These are phyloP conservation scores for Leptodontidium sp. DNA, from an alignment of 2,329 filamentous ascomycete species.

Conservation along the genomic window DNA sequence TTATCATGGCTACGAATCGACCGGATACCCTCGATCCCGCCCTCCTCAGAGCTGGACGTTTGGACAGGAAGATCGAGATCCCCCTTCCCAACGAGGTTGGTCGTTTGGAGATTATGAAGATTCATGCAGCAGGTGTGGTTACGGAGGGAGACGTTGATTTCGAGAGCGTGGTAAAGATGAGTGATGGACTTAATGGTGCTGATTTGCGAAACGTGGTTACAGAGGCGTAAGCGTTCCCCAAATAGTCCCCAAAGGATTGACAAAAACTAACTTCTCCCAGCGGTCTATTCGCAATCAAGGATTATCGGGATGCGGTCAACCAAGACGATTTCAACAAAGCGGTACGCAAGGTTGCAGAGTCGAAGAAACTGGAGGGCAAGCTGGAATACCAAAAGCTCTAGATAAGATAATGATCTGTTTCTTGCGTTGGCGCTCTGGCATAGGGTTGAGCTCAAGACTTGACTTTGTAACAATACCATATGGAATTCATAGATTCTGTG, in stretches of 20 bases:
- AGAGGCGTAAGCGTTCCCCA: constrained; percentile 78
- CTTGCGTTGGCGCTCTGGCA: constrained; percentile 41
- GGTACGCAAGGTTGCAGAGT: constrained; percentile 94
- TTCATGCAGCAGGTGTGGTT: constrained; percentile 86
- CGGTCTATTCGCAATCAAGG: constrained; percentile 97
- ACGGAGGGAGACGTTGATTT: constrained; percentile 97
- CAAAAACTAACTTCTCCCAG: constrained; percentile 55
- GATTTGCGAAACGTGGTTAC: constrained; percentile 98
- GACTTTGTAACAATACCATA: constrained; percentile 45
- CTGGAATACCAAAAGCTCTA: constrained; percentile 97
- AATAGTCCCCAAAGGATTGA: not conserved
- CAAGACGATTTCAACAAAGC: constrained; percentile 99
- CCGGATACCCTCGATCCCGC: constrained; percentile 96
- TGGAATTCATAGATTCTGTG: constrained; percentile 31
- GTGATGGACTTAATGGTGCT: constrained; percentile 95
- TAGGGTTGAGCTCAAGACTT: constrained; percentile 38
- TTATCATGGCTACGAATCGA: constrained; percentile 99
- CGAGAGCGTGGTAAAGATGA: constrained; percentile 99
- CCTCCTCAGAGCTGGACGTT: constrained; percentile 86
- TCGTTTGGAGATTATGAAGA: constrained; percentile 96
- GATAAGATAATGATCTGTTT: constrained; percentile 34
- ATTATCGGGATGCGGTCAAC: constrained; percentile 93
- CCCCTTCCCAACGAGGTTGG: constrained; percentile 97
- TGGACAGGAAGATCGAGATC: constrained; percentile 98
- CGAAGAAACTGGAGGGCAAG: constrained; percentile 99